Evolutionary conservation across 2,329 filamentous ascomycete species (phyloP), one percentile per base, ranked within the genome.

Genomic region (Ophiostoma ulmi): DNA sequence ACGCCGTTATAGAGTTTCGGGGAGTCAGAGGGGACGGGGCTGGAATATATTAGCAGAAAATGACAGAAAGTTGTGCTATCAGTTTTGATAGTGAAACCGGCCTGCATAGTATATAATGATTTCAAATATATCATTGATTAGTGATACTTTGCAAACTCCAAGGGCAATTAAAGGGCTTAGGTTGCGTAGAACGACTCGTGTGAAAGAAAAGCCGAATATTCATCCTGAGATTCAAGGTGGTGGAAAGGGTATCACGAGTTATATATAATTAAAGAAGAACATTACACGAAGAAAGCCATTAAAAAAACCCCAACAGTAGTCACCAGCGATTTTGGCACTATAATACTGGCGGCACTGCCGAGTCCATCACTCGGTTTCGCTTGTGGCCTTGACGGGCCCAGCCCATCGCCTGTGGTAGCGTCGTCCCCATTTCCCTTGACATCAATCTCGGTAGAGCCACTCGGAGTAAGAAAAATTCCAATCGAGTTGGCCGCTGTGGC

Each of bases 381-480:
- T 67, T 76, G 76, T 1, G 76, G 75, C 69, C 75, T 69, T 11
- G 64, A 26, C 8, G 72, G 70, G 11, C 73, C 74, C 5, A 75
- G 71, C 14, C 74, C 72, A 48, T 17, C 22, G 26, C 36, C 35
- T 20, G 31, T 36, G 76, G 63, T 35, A 6, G 58, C 26, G 8
- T 65, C 63, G 35, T 41, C 76, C 73, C 36, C 41, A 38, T 68
- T 72, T 67, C 67, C 70, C 35, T 72, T 72, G 31, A 79, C 80
- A 72, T 85, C 76, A n/a, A 86, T 75, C 13, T 80, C 75, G 0
- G 82, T 85, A 26, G 83, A 80, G 72, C 83, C 81, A n/a, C 82
- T 84, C 0, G 84, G 84, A 10, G 83, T 83, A 74, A 86, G 85
- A 52, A 86, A 77, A 26, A 85, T 76, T 20, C 83, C 83, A 38